These are phyloP conservation scores for Cryptococcus depauperatus DNA, from an alignment of 1,284 basidiomycete species.

Conservation along the genomic window DNA sequence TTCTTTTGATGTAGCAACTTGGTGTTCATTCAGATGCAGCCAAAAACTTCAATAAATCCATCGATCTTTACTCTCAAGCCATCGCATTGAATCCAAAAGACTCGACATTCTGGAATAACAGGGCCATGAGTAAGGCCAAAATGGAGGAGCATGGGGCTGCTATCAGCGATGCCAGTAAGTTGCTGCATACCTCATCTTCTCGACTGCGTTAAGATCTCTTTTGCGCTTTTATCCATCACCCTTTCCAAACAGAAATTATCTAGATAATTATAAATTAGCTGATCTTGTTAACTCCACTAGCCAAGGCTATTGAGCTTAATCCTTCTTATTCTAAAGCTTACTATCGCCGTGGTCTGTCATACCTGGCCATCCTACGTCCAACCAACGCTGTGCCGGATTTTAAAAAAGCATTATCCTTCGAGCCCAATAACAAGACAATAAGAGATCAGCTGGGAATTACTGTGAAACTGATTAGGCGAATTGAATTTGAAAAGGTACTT, in stretches of 20 bases:
- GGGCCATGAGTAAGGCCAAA: conserved; percentile 49
- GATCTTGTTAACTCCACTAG: no score
- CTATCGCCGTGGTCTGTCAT: conserved; percentile 76
- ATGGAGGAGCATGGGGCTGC: conserved; percentile 48
- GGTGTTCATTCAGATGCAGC: no score
- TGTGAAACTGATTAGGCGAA: conserved; percentile 67
- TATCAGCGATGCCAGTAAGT: conserved; percentile 43
- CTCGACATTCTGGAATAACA: conserved; percentile 44
- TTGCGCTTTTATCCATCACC: not conserved
- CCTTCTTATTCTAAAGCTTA: conserved; percentile 72
- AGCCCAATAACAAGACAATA: conserved; percentile 77
- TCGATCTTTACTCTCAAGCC: conserved; percentile 65
- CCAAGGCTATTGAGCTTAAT: conserved; percentile 80
- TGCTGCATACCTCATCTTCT: conserved; percentile 11
- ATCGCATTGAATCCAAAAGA: conserved; percentile 64
- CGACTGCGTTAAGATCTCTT: conserved; percentile 1
- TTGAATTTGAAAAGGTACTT: conserved; percentile 77
- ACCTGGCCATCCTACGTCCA: conserved; percentile 80
- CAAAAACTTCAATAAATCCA: conserved; percentile 57
- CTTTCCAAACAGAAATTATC: not conserved
- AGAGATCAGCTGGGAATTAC: conserved; percentile 76
- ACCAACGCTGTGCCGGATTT: conserved; percentile 78
- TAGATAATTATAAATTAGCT: no score
- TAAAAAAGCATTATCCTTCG: conserved; percentile 74
- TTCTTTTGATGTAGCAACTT: no score